phyloP scores from a whole-genome alignment of 306 rosid species.

The Castanea sativa region DNA sequence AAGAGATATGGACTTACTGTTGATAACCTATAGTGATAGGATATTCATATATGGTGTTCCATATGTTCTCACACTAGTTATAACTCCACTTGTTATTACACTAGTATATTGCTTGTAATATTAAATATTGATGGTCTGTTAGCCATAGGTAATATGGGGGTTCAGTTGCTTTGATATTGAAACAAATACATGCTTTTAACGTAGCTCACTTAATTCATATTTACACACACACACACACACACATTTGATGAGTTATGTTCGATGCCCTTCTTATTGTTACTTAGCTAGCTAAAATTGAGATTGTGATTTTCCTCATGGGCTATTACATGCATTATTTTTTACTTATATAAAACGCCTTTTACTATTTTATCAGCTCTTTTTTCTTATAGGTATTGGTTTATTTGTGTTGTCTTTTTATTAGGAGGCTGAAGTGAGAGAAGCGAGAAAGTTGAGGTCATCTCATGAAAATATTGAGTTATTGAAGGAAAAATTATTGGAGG shows the following conservation, averaged over 20 bases:
- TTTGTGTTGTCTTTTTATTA: conserved; percentile 37
- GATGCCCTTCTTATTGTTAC: too few relatives aligned
- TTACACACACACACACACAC: not conserved
- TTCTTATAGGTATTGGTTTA: conserved; percentile 13
- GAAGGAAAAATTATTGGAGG: conserved; percentile 81
- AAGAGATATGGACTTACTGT: too few relatives aligned
- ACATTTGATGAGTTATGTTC: too few relatives aligned
- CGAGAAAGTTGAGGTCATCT: conserved; percentile 76
- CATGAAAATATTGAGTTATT: conserved; percentile 68
- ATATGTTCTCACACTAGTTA: too few relatives aligned
- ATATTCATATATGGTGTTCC: too few relatives aligned
- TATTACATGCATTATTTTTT: too few relatives aligned
- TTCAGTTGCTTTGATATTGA: not conserved
- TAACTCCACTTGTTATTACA: too few relatives aligned
- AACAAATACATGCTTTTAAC: not conserved
- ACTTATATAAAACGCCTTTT: too few relatives aligned
- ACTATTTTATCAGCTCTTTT: conserved; percentile 7
- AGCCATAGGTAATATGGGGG: not conserved
- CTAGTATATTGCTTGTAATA: not conserved
- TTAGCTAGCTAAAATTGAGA: too few relatives aligned
- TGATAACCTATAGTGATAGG: too few relatives aligned
- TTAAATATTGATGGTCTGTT: not conserved
- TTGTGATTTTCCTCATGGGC: too few relatives aligned
- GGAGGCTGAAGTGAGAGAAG: conserved; percentile 97
- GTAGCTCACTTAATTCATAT: not conserved